Evolutionary conservation across 2,329 filamentous ascomycete species (phyloP).

Genomic region (Colletotrichum costaricense): DNA sequence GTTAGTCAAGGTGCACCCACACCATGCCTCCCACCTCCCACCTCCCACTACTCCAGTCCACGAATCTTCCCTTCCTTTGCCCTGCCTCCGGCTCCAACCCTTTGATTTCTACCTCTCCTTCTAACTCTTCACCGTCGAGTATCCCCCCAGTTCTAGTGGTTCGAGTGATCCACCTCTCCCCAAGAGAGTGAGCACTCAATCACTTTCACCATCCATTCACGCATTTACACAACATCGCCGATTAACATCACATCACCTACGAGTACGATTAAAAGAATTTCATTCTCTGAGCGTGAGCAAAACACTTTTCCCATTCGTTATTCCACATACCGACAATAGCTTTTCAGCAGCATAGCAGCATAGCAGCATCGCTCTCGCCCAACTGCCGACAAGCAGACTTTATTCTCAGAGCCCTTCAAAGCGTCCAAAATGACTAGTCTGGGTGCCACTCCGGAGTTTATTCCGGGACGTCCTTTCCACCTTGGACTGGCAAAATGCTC

Average conservation of each 20-base stretch:
- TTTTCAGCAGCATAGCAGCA: neutral
- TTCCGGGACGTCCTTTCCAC: slow-evolving; percentile 9
- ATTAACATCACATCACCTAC: neutral
- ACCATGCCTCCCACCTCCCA: neutral
- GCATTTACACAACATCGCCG: neutral
- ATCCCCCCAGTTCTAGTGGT: neutral
- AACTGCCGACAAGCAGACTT: neutral
- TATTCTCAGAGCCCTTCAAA: neutral
- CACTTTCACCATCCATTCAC: neutral
- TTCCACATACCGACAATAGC: neutral
- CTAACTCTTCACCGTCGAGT: neutral
- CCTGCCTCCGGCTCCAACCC: neutral
- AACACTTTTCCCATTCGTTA: neutral
- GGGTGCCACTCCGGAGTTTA: neutral
- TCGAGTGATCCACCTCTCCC: neutral
- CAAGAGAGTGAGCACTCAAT: neutral
- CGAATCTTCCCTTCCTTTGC: neutral
- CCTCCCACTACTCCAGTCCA: neutral
- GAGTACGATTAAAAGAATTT: neutral
- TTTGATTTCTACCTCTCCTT: neutral
- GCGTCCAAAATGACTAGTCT: neutral
- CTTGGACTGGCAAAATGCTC: neutral
- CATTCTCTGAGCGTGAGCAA: neutral
- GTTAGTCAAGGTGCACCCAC: neutral
- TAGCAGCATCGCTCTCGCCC: slow-evolving; percentile 1